A percentile compares a stretch with the other conserved stretches of the same genome.
Conservation (phyloP, 2,329 filamentous ascomycete species). For the Xylariaceae sp. region DNA sequence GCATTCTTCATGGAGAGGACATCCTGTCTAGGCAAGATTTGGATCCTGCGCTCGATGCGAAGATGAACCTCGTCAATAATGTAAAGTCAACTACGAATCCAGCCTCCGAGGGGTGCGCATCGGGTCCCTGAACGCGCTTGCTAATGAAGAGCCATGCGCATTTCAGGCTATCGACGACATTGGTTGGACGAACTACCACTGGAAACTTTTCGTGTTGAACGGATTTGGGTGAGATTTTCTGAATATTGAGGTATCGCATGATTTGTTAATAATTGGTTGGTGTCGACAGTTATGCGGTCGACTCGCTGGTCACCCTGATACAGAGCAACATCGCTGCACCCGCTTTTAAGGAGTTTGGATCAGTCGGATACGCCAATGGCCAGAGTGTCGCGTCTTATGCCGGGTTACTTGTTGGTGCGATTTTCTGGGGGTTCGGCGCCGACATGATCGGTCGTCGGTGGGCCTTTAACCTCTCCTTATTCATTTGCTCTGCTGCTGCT, state of each 20-base stretch:
- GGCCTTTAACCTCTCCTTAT: constrained; percentile 63
- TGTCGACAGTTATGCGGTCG: constrained; percentile 48
- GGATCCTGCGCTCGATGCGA: constrained; percentile 57
- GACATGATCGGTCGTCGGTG: constrained; percentile 64
- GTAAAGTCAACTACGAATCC: constrained; percentile 35
- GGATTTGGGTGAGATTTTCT: constrained; percentile 47
- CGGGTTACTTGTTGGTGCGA: constrained; percentile 45
- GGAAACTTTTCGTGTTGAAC: constrained; percentile 55
- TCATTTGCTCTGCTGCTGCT: constrained; percentile 56
- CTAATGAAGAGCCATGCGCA: constrained; percentile 4
- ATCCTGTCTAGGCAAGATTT: constrained; percentile 52
- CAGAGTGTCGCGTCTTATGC: constrained; percentile 57
- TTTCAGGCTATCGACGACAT: constrained; percentile 33
- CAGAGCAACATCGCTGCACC: constrained; percentile 58
- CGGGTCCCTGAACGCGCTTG: background rate
- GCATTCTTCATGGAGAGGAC: constrained; percentile 37
- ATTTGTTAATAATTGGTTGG: background rate
- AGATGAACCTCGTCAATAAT: constrained; percentile 67
- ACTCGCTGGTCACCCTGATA: constrained; percentile 52
- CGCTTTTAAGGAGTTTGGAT: constrained; percentile 55
- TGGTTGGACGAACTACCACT: constrained; percentile 40
- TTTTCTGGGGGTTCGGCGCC: constrained; percentile 64
- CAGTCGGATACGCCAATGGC: constrained; percentile 48
- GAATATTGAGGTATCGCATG: background rate
- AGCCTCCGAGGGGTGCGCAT: too few relatives aligned